Conservation (phyloP, 2,329 filamentous ascomycete genomes). For the Trichoderma polysporum region DNA sequence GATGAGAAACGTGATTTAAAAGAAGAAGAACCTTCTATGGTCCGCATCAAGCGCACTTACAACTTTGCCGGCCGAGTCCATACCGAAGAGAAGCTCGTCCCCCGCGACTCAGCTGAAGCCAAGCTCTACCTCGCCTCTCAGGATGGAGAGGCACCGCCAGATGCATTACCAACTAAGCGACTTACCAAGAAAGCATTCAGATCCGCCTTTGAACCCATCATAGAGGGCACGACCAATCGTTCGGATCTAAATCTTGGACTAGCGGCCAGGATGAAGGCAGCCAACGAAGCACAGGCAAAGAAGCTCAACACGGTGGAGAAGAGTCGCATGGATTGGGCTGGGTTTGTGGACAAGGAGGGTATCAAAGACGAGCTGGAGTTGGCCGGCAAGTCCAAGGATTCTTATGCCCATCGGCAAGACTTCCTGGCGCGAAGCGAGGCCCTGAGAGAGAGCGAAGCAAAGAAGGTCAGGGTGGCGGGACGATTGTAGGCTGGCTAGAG, state of each 20-base stretch:
- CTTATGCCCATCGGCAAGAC: conserved; percentile 61
- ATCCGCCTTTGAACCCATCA: conserved; percentile 61
- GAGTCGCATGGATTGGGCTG: conserved; percentile 71
- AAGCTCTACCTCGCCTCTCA: conserved; percentile 60
- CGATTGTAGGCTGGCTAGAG: conserved; percentile 27
- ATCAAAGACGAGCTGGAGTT: conserved; percentile 67
- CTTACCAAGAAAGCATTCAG: conserved; percentile 57
- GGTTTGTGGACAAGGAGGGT: conserved; percentile 69
- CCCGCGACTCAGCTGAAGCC: conserved; percentile 64
- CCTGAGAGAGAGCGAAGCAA: conserved; percentile 60
- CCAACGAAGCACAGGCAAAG: conserved; percentile 53
- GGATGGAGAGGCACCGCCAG: conserved; percentile 31
- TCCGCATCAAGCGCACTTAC: conserved; percentile 70
- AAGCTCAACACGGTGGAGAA: conserved; percentile 72
- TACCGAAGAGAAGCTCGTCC: conserved; percentile 69
- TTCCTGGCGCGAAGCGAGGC: conserved; percentile 66
- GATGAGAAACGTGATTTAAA: neutral
- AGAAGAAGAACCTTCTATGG: conserved; percentile 41
- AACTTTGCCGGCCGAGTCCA: conserved; percentile 73
- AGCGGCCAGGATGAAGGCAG: conserved; percentile 47
- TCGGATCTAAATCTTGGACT: conserved; percentile 60
- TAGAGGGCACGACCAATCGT: conserved; percentile 45
- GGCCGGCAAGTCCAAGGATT: conserved; percentile 64
- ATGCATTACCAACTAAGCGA: conserved; percentile 40
- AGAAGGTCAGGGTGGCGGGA: conserved; percentile 51